These are phyloP conservation scores for Ailanthus altissimus DNA, from an alignment of 345 rosid genomes.

Conservation along the genomic window DNA sequence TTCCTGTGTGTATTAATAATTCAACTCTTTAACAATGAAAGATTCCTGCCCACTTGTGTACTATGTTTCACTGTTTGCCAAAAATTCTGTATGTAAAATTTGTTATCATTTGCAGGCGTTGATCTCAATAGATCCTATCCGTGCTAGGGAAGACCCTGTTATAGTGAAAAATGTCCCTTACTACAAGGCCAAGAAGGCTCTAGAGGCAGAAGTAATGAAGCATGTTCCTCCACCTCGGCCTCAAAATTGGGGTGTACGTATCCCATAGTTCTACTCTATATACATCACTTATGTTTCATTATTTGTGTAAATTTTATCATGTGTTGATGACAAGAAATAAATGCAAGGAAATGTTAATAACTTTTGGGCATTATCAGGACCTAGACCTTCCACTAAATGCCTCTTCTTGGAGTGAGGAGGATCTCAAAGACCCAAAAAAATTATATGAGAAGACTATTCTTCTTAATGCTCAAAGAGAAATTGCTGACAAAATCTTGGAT, in stretches of 20 bases:
- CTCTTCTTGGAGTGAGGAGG: slow-evolving; percentile 88
- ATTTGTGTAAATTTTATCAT: background rate
- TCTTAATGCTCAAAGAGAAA: slow-evolving; percentile 91
- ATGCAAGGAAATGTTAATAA: slow-evolving; percentile 17
- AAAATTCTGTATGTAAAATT: background rate
- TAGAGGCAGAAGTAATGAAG: slow-evolving; percentile 77
- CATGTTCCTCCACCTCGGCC: slow-evolving; percentile 84
- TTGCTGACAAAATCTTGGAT: slow-evolving; percentile 80
- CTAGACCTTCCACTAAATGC: slow-evolving; percentile 78
- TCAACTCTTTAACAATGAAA: background rate
- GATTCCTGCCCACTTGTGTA: background rate
- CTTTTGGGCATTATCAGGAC: slow-evolving; percentile 47
- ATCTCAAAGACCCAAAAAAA: slow-evolving; percentile 74
- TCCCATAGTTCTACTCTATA: slow-evolving; percentile 14
- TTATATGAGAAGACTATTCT: slow-evolving; percentile 92
- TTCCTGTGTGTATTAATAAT: background rate
- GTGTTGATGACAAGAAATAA: background rate
- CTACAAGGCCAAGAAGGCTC: slow-evolving; percentile 80
- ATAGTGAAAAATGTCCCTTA: slow-evolving; percentile 78
- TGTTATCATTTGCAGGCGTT: slow-evolving; percentile 55
- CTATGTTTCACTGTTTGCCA: background rate
- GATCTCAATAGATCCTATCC: slow-evolving; percentile 76
- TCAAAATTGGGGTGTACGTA: slow-evolving; percentile 87
- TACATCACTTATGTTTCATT: background rate
- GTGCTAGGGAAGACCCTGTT: slow-evolving; percentile 81